A percentile compares a stretch with the other conserved stretches of the same genome.
Conservation (phyloP, 1,139 yeast genomes). For the Casaregolazyma suthepensis region DNA sequence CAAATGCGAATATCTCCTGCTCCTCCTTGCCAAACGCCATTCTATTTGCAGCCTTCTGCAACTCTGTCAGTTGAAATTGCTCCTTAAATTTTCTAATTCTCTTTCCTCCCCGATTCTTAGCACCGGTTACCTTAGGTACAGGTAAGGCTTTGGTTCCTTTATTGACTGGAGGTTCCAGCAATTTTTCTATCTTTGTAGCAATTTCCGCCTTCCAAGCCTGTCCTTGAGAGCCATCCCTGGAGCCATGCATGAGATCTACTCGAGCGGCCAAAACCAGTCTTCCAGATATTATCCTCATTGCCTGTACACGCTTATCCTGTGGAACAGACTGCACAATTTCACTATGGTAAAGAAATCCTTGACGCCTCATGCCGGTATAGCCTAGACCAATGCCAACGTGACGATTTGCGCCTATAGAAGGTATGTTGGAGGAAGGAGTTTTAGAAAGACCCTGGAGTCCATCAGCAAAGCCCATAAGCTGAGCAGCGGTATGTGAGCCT, state of each 20-base stretch:
- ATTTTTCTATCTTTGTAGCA: conserved; percentile 56
- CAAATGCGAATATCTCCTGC: conserved; percentile 49
- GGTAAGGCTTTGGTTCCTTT: conserved; percentile 72
- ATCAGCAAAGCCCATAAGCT: conserved; percentile 63
- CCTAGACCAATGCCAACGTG: conserved; percentile 43
- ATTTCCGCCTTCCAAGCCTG: conserved; percentile 54
- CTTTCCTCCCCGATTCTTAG: conserved; percentile 84
- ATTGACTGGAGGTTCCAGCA: conserved; percentile 72
- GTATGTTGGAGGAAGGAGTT: conserved; percentile 78
- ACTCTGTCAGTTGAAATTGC: conserved; percentile 71
- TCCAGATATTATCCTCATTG: conserved; percentile 72
- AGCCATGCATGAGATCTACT: conserved; percentile 49
- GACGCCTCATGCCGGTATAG: conserved; percentile 45
- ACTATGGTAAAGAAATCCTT: conserved; percentile 47
- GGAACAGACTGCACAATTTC: conserved; percentile 41
- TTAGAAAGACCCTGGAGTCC: conserved; percentile 62
- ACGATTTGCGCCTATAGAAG: conserved; percentile 67
- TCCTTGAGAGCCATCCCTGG: conserved; percentile 54
- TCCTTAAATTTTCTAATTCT: conserved; percentile 75
- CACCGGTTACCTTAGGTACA: conserved; percentile 67
- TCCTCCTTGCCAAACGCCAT: conserved; percentile 73
- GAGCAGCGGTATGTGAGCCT: conserved; percentile 71
- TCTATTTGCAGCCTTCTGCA: conserved; percentile 77
- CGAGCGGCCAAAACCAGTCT: conserved; percentile 81
- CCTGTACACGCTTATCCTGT: conserved; percentile 56